phyloP scores from a whole-genome alignment of 495 filamentous ascomycete genomes.

The Penicillium chermesinum region DNA sequence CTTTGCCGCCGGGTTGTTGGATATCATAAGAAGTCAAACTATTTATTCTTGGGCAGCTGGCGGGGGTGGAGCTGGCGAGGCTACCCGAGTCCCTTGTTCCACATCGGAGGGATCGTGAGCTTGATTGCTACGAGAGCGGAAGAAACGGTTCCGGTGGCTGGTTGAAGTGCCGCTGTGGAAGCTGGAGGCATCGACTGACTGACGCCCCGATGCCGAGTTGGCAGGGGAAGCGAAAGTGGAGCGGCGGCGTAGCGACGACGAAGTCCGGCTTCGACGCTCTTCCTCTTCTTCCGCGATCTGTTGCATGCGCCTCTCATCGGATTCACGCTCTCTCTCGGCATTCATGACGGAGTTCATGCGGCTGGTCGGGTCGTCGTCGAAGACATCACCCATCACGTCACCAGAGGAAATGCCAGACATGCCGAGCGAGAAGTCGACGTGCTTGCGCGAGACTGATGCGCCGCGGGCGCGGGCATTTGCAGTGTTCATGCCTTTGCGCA shows the following conservation, averaged over 20 bases:
- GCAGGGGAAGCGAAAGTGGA: slow-evolving; percentile 20
- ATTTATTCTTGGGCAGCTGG: background rate
- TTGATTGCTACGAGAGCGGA: slow-evolving; percentile 29
- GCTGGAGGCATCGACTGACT: slow-evolving; percentile 33
- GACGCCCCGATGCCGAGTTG: slow-evolving; percentile 18
- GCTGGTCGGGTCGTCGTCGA: slow-evolving; percentile 42
- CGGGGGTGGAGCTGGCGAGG: background rate
- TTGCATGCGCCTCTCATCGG: slow-evolving; percentile 40
- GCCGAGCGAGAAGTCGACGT: slow-evolving; percentile 73
- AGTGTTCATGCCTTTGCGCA: slow-evolving; percentile 44
- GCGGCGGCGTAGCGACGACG: slow-evolving; percentile 22
- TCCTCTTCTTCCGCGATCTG: slow-evolving; percentile 41
- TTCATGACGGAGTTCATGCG: background rate
- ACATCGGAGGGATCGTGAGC: slow-evolving; percentile 23
- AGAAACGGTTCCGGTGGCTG: slow-evolving; percentile 33
- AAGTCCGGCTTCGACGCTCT: slow-evolving; percentile 27
- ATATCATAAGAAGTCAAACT: background rate
- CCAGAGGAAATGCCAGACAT: slow-evolving; percentile 55
- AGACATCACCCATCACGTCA: slow-evolving; percentile 66
- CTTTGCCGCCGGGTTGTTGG: background rate
- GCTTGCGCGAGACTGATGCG: slow-evolving; percentile 52
- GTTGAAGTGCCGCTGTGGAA: slow-evolving; percentile 28
- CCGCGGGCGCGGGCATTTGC: slow-evolving; percentile 47
- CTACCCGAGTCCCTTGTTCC: slow-evolving; percentile 31
- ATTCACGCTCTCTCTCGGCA: slow-evolving; percentile 25